Base-by-base conservation (phyloP, 768 basidiomycete genomes). In the Rhodotorula sphaerocarpa region DNA sequence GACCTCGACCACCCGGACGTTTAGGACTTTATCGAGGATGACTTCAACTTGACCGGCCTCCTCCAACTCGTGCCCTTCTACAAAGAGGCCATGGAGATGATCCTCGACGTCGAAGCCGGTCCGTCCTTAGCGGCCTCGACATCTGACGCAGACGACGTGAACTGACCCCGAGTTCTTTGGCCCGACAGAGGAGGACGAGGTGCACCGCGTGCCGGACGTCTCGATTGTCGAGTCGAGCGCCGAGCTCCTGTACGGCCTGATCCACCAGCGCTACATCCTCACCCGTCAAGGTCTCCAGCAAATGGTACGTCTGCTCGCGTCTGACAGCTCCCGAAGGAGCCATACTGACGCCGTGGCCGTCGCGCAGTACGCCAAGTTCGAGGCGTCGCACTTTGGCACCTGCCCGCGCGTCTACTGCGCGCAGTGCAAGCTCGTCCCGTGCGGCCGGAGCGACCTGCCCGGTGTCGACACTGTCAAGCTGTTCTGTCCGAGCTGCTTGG, bases 1-100 rank as follows among this genome's bases (percentile, higher is more conserved):
- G n/a, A n/a, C n/a, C n/a, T 10, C 7, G 20, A 21, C 31, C 95
- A 20, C 12, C 39, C 12, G 10, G 20, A 41, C 20, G 12, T n/a
- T n/a, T n/a, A 50, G 74, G 95, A 99, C 75, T 99, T 97, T 76
- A 97, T 99, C 75, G 90, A 97, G 75, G 95, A 99, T 77, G 90
- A 97, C 74, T 99, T 99, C 79, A 99, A 99, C 78, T 80, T 99
- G 43, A 99, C 95, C 9, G 95, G 95, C 10, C 77, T 99, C 75
- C 93, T 91, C 73, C 82, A 82, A 36, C 85, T 92, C 85, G 95
- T 97, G 23, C 95, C 95, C 12, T 99, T 99, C 75, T 99, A 93
- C 90, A 97, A 96, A 75, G 95, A 99, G 75, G 95, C 95, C 48
- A 88, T 99, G 86, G 95, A 99, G 79, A 99, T 99, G 95, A 90